Conservation (phyloP, 2,329 filamentous ascomycete genomes). For the Ploettnerulaceae sp. region DNA sequence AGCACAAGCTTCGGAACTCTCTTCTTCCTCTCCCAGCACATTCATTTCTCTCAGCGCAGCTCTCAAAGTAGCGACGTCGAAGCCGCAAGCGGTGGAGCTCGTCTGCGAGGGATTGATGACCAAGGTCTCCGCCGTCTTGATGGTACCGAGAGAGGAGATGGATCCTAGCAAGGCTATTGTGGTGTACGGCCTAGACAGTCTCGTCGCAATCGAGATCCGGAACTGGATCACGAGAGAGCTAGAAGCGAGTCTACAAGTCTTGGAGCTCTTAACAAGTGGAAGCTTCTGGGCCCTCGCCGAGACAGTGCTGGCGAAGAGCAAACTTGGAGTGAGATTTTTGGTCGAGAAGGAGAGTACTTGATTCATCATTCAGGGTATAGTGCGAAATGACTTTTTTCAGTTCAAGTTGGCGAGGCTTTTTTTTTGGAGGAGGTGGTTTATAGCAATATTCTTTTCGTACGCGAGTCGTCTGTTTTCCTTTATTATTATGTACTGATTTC, state of each 20-base stretch:
- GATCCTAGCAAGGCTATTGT: constrained; percentile 36
- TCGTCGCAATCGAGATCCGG: constrained; percentile 31
- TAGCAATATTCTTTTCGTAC: too few species aligned
- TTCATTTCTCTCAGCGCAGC: constrained; percentile 13
- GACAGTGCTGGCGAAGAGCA: constrained; percentile 29
- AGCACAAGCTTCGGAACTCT: background rate
- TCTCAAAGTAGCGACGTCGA: constrained; percentile 14
- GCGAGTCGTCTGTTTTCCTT: too few species aligned
- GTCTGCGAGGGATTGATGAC: constrained; percentile 39
- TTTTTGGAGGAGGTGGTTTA: too few species aligned
- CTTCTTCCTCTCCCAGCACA: background rate
- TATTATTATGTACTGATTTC: too few species aligned
- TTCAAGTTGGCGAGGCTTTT: too few species aligned
- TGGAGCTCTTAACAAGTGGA: constrained; percentile 22
- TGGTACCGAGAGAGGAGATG: constrained; percentile 44
- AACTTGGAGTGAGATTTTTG: constrained; percentile 9
- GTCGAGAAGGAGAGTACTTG: constrained; percentile 11
- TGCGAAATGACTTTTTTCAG: too few species aligned
- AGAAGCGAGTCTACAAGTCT: constrained; percentile 27
- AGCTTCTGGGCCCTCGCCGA: constrained; percentile 29
- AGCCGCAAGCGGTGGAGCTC: constrained; percentile 23
- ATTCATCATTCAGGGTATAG: too few species aligned
- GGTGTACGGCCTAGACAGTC: constrained; percentile 32
- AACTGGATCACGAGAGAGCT: constrained; percentile 37
- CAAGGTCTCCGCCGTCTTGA: constrained; percentile 44